Evolutionary conservation across 2,329 filamentous ascomycete genomes (phyloP).

Genomic region (Apiospora malaysiana): DNA sequence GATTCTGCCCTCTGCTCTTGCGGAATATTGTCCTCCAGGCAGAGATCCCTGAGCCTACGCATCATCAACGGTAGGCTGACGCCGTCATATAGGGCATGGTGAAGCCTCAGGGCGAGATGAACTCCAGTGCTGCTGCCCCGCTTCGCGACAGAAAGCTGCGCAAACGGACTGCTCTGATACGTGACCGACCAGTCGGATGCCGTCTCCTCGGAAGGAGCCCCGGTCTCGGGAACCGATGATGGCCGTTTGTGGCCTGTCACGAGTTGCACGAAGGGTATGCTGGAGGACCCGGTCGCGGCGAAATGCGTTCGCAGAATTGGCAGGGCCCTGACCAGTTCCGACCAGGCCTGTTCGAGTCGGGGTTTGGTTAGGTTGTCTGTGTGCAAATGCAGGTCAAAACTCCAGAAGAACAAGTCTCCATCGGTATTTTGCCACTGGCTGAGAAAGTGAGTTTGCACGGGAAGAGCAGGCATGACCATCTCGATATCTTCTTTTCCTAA

Average conservation of each 20-base stretch:
- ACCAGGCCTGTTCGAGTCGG: conserved; percentile 66
- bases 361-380: conserved; percentile 38
- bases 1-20: neutral
- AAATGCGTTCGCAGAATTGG: conserved; percentile 75
- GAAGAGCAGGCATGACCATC: conserved; percentile 68
- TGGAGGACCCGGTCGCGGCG: conserved; percentile 52
- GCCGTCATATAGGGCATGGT: conserved; percentile 89
- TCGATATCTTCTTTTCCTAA: conserved; percentile 57
- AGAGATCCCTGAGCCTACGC: conserved; percentile 42
- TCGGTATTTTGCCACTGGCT: conserved; percentile 73
- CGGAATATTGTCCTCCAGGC: conserved; percentile 15
- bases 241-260: conserved; percentile 44
- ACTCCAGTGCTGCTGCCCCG: conserved; percentile 30
- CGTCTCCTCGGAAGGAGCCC: no score
- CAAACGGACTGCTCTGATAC: conserved; percentile 32
- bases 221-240: no score
- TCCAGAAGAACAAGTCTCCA: conserved; percentile 74
- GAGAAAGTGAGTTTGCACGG: conserved; percentile 84
- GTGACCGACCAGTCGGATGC: conserved; percentile 29
- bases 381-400: conserved; percentile 60
- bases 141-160: conserved; percentile 31
- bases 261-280: conserved; percentile 67
- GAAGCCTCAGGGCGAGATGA: conserved; percentile 65
- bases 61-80: conserved; percentile 74
- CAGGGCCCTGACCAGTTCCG: conserved; percentile 56